Base-by-base conservation (phyloP, 2,329 filamentous ascomycete genomes). In the Phoma herbarum region DNA sequence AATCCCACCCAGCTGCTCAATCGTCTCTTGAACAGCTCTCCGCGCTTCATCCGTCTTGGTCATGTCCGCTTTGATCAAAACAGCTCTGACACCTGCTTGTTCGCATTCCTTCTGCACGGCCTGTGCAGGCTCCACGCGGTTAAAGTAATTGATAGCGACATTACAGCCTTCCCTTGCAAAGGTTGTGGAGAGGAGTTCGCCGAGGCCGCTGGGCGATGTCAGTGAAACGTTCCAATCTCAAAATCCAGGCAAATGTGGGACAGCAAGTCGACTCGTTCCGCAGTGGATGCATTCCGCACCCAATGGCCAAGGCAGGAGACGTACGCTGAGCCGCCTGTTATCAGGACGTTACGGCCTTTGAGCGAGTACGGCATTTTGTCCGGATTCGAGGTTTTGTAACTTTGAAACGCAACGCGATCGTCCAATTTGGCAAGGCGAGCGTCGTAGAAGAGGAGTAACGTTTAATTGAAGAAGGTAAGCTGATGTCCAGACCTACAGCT, bases 111-210 rank as follows among this genome's bases (percentile, higher is more conserved):
- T 70, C 3, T 87, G 80, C 3, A 92, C 79, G 8, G 81, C 77
- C 42, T 85, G 78, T 6, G 90, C 91, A 2, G 86, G 82, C 18
- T 83, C 82, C 33, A 80, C 75, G 73, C 85, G 87, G 61, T 83
- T 85, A 75, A 84, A 82, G 76, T 92, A 94, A 78, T 93, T 94
- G 72, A 95, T 84, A 9, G 87, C 86, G 10, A 94, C 80, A 57
- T 90, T 88, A 71, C 85, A 86, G 45, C 90, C 89, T 67, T 88
- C 82, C 22, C 82, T 78, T 9, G 90, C 90, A 67, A 93, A 91
- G 29, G 87, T 85, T 54, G 85, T 83, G 37, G 84, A 85, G 3
- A 91, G 83, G 3, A 88, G 81, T 42, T 89, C 90, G 33, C 91
- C 91, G 29, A 94, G 84, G 2, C 91, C 91, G 64, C 90, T 86